These are phyloP conservation scores for Ploettnerulaceae sp. DNA, from an alignment of 2,329 filamentous ascomycete genomes.

Conservation along the genomic window DNA sequence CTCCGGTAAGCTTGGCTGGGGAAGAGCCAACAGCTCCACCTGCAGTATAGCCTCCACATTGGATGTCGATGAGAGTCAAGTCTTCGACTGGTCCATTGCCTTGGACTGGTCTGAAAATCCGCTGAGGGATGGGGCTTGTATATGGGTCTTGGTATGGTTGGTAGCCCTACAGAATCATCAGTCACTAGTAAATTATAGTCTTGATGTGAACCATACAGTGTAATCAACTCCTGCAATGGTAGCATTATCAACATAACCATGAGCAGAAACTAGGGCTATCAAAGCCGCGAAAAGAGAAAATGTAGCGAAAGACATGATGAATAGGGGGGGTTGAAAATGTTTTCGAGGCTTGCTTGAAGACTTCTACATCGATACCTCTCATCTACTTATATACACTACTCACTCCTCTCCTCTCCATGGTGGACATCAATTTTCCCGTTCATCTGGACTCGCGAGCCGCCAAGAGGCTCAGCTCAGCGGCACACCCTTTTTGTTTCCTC, in stretches of 20 bases:
- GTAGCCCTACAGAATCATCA: slow-evolving; percentile 12
- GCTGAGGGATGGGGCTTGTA: slow-evolving; percentile 37
- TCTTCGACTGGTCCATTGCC: slow-evolving; percentile 56
- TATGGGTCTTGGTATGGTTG: slow-evolving; percentile 43
- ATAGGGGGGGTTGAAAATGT: background rate
- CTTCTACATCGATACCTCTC: background rate
- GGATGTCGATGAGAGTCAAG: slow-evolving; percentile 47
- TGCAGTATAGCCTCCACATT: slow-evolving; percentile 50
- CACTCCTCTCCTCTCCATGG: background rate
- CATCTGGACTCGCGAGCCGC: slow-evolving; percentile 6
- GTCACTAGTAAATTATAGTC: background rate
- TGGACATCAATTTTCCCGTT: background rate
- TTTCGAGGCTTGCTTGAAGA: background rate
- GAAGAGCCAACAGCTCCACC: slow-evolving; percentile 44
- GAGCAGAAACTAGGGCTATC: slow-evolving; percentile 14
- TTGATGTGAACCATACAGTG: slow-evolving; percentile 23
- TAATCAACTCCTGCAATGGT: slow-evolving; percentile 25
- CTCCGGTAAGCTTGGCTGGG: slow-evolving; percentile 52
- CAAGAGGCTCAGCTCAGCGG: background rate
- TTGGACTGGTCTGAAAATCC: slow-evolving; percentile 53
- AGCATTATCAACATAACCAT: slow-evolving; percentile 24
- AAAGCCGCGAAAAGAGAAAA: slow-evolving; percentile 16
- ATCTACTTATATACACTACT: background rate
- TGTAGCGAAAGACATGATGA: slow-evolving; percentile 11
- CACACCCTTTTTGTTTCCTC: slow-evolving; percentile 1